phyloP scores from a whole-genome alignment of 495 filamentous ascomycete genomes.

The Hypoxylon intermedium region DNA sequence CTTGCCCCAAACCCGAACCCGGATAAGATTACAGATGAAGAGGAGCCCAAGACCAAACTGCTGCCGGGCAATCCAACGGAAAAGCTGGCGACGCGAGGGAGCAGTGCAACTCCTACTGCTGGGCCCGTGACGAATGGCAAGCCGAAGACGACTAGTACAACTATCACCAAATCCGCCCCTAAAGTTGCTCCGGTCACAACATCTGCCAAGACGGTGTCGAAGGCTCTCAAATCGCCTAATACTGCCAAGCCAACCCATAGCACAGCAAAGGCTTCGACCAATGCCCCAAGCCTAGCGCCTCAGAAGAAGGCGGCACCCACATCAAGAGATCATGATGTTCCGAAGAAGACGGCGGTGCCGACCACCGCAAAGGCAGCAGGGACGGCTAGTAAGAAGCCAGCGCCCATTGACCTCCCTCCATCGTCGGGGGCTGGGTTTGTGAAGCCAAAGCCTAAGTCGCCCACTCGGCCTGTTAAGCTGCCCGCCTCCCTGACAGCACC shows the following conservation, averaged over 20 bases:
- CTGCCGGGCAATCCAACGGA: conserved; percentile 39
- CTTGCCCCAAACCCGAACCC: conserved; percentile 41
- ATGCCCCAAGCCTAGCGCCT: conserved; percentile 38
- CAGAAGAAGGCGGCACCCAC: conserved; percentile 39
- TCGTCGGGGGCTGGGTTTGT: conserved; percentile 49
- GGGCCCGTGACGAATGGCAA: conserved; percentile 20
- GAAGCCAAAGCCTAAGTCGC: conserved; percentile 70
- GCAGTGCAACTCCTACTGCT: conserved; percentile 19
- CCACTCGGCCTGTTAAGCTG: conserved; percentile 67
- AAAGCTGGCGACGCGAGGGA: conserved; percentile 28
- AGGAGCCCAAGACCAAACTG: conserved; percentile 38
- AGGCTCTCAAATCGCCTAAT: conserved; percentile 48
- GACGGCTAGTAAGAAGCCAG: conserved; percentile 45
- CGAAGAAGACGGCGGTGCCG: conserved; percentile 35
- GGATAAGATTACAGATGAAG: conserved; percentile 43
- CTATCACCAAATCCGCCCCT: conserved; percentile 35
- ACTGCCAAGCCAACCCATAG: conserved; percentile 42
- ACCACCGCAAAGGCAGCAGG: conserved; percentile 18
- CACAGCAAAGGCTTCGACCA: conserved; percentile 34
- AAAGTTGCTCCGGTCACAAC: conserved; percentile 44
- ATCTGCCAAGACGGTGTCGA: conserved; percentile 47
- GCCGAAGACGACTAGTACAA: conserved; percentile 20
- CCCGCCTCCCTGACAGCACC: conserved; percentile 68
- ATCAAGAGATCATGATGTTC: conserved; percentile 34
- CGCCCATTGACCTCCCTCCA: conserved; percentile 44